Base-by-base conservation (phyloP, 1,139 yeast species). In the Zhuliangozyma parablackwelliae region DNA sequence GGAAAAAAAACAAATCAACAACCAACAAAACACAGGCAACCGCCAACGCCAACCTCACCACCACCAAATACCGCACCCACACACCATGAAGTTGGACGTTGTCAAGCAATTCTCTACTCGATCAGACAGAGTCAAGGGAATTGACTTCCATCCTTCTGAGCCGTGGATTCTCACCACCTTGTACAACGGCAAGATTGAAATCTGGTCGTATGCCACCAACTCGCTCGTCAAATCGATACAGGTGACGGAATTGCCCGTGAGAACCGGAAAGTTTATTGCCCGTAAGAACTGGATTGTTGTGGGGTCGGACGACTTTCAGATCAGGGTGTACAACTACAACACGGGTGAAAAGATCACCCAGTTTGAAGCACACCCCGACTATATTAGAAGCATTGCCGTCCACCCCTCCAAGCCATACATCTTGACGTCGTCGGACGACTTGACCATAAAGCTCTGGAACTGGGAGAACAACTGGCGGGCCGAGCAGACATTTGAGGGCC, bases 291-390 rank as follows among this genome's bases (percentile, higher is more conserved):
- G 98, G 98, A 81, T 94, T 56, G 85, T 90, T 43, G 92, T 90
- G 30, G 98, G 98, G 29, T 79, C 95, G 38, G 99, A 92, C 60
- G 99, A 92, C 64, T 90, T 84, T 73, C 92, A 85, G 59, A 70
- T 92, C 42, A 79, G 98, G 54, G 95, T 92, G 21, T 92, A 81
- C 71, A 92, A 92, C 62, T 89, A 88, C 69, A 88, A 89, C 63
- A 92, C 98, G 26, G 92, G 95, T 37, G 98, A 92, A 62, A 89
- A 88, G 61, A 77, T 94, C 44, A 76, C 86, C 33, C 97, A 90
- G 65, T 92, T 90, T 56, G 98, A 94, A 65, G 98, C 97, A 6
- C 98, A 92, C 57, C 96, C 96, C 6, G 98, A 94, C 62, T 94
- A 92, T 61, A 86, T 92, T 54, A 82, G 98, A 61, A 80, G 87